A percentile compares a stretch with the other conserved stretches of the same genome.
phyloP scores from a whole-genome alignment of 1,284 basidiomycete species.

The Cystobasidiaceae sp. region DNA sequence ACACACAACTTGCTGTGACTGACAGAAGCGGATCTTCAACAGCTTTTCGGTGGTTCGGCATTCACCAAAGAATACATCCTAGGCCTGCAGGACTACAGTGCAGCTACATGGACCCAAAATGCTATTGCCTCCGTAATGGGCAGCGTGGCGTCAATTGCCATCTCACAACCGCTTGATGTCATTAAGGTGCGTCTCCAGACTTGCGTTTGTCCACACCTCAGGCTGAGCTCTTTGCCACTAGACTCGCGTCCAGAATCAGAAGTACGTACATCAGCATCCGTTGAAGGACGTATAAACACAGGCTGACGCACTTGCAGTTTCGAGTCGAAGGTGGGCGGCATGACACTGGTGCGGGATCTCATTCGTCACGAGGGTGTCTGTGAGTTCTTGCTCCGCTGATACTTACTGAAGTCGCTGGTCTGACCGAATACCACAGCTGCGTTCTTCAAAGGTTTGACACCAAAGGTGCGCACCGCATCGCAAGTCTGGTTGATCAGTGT shows the following conservation, averaged over 20 bases:
- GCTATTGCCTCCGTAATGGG: slow-evolving; percentile 91
- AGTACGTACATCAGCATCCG: background rate
- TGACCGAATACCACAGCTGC: slow-evolving; percentile 48
- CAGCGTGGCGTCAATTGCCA: slow-evolving; percentile 89
- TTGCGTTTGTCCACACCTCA: background rate
- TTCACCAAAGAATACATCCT: slow-evolving; percentile 91
- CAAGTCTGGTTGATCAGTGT: background rate
- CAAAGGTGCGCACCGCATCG: slow-evolving; percentile 64
- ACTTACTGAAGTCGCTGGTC: background rate
- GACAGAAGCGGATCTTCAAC: no score
- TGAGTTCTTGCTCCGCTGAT: background rate
- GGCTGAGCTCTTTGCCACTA: background rate
- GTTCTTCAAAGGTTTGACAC: slow-evolving; percentile 77
- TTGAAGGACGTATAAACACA: slow-evolving; percentile 56
- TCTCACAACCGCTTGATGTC: slow-evolving; percentile 91
- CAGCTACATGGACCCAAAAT: slow-evolving; percentile 88
- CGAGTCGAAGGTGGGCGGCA: slow-evolving; percentile 76
- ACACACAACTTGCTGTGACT: no score
- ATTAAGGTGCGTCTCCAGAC: slow-evolving; percentile 57
- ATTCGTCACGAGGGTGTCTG: slow-evolving; percentile 74
- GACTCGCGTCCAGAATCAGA: slow-evolving; percentile 22
- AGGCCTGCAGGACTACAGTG: slow-evolving; percentile 78
- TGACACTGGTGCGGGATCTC: slow-evolving; percentile 79
- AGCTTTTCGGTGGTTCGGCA: slow-evolving; percentile 95
- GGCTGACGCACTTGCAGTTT: slow-evolving; percentile 77